Evolutionary conservation across 2,329 filamentous ascomycete species (phyloP).

Genomic region (Pseudogymnoascus sp.): DNA sequence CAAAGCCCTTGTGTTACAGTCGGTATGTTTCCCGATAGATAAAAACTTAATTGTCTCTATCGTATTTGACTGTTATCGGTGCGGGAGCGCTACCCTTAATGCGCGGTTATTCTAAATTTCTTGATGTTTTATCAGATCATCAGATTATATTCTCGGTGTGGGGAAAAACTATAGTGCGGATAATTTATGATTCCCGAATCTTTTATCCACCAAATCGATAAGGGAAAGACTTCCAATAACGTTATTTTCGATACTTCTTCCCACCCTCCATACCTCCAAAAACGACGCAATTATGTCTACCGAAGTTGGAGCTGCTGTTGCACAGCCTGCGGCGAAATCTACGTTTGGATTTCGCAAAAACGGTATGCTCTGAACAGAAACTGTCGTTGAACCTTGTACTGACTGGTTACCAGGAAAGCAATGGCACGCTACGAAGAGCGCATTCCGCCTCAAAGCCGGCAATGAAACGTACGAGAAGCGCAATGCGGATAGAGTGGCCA

Average conservation of each 20-base stretch:
- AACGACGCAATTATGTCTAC: neutral
- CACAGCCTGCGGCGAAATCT: neutral
- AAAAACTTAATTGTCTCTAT: slow-evolving; percentile 2
- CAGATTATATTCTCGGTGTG: slow-evolving; percentile 1
- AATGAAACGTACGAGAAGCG: slow-evolving; percentile 74
- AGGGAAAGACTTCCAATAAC: slow-evolving; percentile 1
- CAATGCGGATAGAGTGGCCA: slow-evolving; percentile 57
- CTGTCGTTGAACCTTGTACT: neutral
- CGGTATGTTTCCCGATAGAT: neutral
- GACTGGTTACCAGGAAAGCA: slow-evolving; percentile 67
- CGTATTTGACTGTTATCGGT: neutral
- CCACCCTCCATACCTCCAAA: neutral
- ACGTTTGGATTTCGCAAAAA: slow-evolving; percentile 67
- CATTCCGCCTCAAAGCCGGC: slow-evolving; percentile 75
- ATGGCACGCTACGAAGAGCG: slow-evolving; percentile 77
- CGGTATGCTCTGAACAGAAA: slow-evolving; percentile 43
- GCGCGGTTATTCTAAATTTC: neutral
- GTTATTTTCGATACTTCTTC: neutral
- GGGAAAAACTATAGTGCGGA: slow-evolving; percentile 8
- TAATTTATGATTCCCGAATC: slow-evolving; percentile 9
- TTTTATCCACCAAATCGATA: slow-evolving; percentile 9
- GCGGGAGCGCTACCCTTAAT: slow-evolving; percentile 1
- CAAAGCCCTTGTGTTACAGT: neutral
- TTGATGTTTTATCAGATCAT: slow-evolving; percentile 7
- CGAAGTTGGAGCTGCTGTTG: neutral